Percentiles rank a stretch among this genome's conserved stretches.
Evolutionary conservation across 371 early-diverging fungal genomes (phyloP).

Genomic region (Mortierella sp.): DNA sequence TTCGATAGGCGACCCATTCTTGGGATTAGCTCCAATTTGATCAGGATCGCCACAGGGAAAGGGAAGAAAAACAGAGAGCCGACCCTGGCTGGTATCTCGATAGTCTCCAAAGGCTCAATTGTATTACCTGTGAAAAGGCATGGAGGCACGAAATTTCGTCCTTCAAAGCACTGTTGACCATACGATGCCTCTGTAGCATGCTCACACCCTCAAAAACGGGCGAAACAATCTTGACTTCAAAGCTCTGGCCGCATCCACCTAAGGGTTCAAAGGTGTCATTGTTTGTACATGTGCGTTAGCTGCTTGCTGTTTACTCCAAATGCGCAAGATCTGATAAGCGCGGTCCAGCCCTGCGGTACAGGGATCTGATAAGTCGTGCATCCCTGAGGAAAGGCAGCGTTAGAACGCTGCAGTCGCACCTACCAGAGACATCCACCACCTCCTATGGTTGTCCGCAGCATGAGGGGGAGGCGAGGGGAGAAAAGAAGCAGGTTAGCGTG

Average conservation of each 20-base stretch:
- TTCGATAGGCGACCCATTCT: too few relatives aligned
- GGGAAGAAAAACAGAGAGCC: background rate
- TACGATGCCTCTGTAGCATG: slow-evolving; percentile 74
- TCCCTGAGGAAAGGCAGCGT: background rate
- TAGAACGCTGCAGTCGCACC: background rate
- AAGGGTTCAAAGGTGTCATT: background rate
- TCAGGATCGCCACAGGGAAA: background rate
- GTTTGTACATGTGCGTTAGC: background rate
- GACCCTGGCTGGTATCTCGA: too few relatives aligned
- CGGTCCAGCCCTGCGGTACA: too few relatives aligned
- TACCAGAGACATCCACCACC: slow-evolving; percentile 51
- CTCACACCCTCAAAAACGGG: slow-evolving; percentile 76
- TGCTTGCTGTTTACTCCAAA: background rate
- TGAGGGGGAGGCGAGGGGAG: background rate
- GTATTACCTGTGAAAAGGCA: slow-evolving; percentile 82
- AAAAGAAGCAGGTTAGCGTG: background rate
- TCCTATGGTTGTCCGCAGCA: slow-evolving; percentile 12
- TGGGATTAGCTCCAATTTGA: too few relatives aligned
- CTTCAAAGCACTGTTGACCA: slow-evolving; percentile 84
- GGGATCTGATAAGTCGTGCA: slow-evolving; percentile 5
- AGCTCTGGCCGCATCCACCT: slow-evolving; percentile 86
- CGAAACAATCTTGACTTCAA: slow-evolving; percentile 81
- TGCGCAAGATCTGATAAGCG: slow-evolving; percentile 18
- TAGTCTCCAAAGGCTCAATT: too few relatives aligned
- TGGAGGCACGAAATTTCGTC: slow-evolving; percentile 81